These are phyloP conservation scores for Naematelia encephala DNA, from an alignment of 768 basidiomycete genomes.

Conservation along the genomic window DNA sequence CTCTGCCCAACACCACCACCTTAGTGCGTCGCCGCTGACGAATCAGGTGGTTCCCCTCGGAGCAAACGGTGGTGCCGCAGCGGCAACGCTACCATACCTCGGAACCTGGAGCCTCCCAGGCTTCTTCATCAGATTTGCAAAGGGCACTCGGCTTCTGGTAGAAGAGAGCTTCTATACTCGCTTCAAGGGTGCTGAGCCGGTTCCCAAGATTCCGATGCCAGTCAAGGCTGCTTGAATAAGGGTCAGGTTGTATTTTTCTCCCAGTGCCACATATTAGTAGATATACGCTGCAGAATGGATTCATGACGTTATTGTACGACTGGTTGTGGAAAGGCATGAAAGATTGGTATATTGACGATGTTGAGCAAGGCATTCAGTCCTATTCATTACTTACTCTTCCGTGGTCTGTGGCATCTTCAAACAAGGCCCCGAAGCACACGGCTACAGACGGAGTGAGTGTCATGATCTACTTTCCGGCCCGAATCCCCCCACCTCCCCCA, in stretches of 20 bases:
- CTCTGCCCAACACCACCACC: conserved; percentile 48
- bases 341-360: no score
- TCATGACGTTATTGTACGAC: no score
- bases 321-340: no score
- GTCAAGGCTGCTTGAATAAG: neutral
- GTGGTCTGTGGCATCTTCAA: neutral
- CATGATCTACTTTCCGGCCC: neutral
- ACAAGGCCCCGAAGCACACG: no score
- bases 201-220: neutral
- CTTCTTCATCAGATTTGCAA: conserved; percentile 90
- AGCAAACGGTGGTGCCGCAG: conserved; percentile 19
- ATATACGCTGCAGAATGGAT: neutral
- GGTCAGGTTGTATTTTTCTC: neutral
- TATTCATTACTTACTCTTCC: neutral
- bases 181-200: conserved; percentile 55
- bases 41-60: conserved; percentile 31
- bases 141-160: conserved; percentile 79
- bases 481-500: neutral
- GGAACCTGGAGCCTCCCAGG: conserved; percentile 85
- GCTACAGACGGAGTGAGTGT: neutral
- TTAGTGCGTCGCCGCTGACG: neutral
- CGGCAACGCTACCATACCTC: conserved; percentile 58
- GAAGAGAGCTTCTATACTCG: conserved; percentile 65
- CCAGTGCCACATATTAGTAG: neutral
- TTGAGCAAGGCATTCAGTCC: no score